Conservation (phyloP, 2,329 filamentous ascomycete species). For the Hypoxylon sp. region DNA sequence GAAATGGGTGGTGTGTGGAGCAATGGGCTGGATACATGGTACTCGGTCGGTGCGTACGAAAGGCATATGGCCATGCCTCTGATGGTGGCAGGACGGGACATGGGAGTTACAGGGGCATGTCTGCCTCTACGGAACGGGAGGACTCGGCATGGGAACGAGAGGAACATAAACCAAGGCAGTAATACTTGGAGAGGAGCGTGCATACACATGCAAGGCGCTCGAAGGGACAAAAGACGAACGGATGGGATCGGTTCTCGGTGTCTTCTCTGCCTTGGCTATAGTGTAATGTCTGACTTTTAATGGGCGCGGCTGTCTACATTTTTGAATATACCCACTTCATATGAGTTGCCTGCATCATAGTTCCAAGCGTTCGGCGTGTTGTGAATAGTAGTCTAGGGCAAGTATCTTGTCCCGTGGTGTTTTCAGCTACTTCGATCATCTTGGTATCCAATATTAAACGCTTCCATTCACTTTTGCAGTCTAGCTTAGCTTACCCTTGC, state of each 20-base stretch:
- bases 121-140: not conserved
- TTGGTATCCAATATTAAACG: too few species aligned
- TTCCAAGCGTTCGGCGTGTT: not conserved
- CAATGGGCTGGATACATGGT: not conserved
- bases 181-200: not conserved
- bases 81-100: not conserved
- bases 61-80: not conserved
- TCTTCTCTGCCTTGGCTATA: conserved; percentile 3
- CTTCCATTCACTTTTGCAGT: too few species aligned
- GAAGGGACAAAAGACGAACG: not conserved
- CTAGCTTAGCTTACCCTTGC: too few species aligned
- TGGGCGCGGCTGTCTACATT: not conserved
- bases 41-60: not conserved
- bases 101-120: not conserved
- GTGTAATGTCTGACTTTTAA: conserved; percentile 2
- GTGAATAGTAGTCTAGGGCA: too few species aligned
- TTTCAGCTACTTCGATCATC: too few species aligned
- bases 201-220: not conserved
- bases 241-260: conserved; percentile 9
- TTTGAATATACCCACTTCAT: conserved; percentile 13
- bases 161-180: not conserved
- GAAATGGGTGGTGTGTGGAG: too few species aligned
- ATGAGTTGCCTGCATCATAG: not conserved
- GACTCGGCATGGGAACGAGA: not conserved
- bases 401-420: too few species aligned